A percentile compares a stretch with the other conserved stretches of the same genome.
Conservation (phyloP, 805 yeast species). For the Lachancea lanzarotensis region DNA sequence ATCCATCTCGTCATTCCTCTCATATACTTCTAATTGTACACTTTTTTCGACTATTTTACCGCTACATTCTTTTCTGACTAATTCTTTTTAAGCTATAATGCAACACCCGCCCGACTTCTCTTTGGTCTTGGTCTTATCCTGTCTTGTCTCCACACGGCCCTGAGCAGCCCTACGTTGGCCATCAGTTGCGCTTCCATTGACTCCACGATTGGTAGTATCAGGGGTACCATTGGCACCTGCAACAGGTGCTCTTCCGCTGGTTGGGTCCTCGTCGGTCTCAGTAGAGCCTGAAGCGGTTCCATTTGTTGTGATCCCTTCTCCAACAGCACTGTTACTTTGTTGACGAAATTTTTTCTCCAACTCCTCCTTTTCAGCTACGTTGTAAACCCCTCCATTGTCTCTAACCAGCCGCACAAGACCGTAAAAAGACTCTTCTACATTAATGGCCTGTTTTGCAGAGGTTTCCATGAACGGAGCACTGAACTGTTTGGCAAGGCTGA, state of each 20-base stretch:
- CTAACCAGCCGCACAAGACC: constrained; percentile 57
- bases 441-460: constrained; percentile 83
- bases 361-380: constrained; percentile 14
- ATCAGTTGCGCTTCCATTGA: constrained; percentile 4
- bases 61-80: not conserved
- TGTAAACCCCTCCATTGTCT: constrained; percentile 31
- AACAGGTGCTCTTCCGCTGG: not conserved
- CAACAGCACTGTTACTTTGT: not conserved
- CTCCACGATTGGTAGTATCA: constrained; percentile 5
- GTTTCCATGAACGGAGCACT: constrained; percentile 81
- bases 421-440: constrained; percentile 81
- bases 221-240: constrained; percentile 3
- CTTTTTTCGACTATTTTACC: not conserved
- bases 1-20: not conserved
- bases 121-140: constrained; percentile 3
- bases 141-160: constrained; percentile 3
- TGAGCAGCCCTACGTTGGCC: constrained; percentile 3
- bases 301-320: not conserved
- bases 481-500: constrained; percentile 54
- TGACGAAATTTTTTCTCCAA: constrained; percentile 2
- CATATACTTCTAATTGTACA: not conserved
- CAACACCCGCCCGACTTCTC: constrained; percentile 33
- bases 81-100: constrained; percentile 18
- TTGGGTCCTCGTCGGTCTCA: constrained; percentile 6
- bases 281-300: constrained; percentile 1